Percentiles rank a stretch among this genome's conserved stretches.
These are phyloP conservation scores for Xylaria arbuscula DNA, from an alignment of 2,329 filamentous ascomycete genomes.

Conservation along the genomic window DNA sequence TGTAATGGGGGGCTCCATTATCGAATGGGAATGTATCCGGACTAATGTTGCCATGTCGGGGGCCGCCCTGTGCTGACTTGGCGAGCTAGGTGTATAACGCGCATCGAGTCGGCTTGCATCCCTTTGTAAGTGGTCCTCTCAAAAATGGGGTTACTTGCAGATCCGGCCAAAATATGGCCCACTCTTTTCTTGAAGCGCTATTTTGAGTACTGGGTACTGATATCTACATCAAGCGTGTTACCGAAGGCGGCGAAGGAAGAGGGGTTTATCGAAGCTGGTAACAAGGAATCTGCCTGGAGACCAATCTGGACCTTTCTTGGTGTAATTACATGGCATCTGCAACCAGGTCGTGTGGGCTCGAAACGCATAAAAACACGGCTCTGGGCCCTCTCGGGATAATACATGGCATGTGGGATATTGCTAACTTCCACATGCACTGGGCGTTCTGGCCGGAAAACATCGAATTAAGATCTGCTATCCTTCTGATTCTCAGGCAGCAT, in stretches of 20 bases:
- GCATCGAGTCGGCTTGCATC: constrained; percentile 34
- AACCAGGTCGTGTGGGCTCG: constrained; percentile 26
- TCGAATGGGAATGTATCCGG: constrained; percentile 38
- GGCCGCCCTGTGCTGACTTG: constrained; percentile 33
- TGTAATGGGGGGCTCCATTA: constrained; percentile 24
- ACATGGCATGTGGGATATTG: constrained; percentile 21
- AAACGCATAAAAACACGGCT: constrained; percentile 33
- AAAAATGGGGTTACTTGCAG: constrained; percentile 27
- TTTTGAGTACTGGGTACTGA: constrained; percentile 5
- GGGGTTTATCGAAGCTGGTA: constrained; percentile 23
- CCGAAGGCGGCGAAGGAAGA: constrained; percentile 25
- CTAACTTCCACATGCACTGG: constrained; percentile 18
- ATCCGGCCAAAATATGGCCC: constrained; percentile 27
- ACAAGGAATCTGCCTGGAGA: constrained; percentile 11
- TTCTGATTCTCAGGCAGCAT: constrained; percentile 9
- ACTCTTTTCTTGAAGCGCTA: constrained; percentile 20
- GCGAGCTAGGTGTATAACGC: constrained; percentile 32
- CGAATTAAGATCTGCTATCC: not conserved
- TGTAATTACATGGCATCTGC: constrained; percentile 17
- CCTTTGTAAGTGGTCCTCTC: constrained; percentile 28
- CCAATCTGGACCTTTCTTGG: constrained; percentile 5
- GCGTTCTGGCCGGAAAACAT: constrained; percentile 4
- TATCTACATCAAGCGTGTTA: constrained; percentile 14
- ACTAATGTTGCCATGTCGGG: constrained; percentile 27
- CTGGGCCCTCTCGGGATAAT: constrained; percentile 27